Conservation (phyloP, 2,329 filamentous ascomycete species). For the Myriosclerotinia duriaeana region DNA sequence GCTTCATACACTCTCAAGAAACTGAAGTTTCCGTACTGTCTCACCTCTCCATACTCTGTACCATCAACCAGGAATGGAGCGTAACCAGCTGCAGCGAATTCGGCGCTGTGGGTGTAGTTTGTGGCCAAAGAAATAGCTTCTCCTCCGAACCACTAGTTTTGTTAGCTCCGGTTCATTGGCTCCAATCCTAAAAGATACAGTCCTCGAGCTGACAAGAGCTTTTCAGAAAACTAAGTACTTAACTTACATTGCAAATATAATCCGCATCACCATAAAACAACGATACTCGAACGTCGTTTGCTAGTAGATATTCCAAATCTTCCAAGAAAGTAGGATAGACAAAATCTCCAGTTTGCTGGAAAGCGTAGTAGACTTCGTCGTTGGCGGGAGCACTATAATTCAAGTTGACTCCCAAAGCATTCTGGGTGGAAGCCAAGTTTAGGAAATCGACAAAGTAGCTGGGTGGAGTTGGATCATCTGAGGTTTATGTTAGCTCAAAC, state of each 20-base stretch:
- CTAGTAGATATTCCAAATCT: conserved; percentile 48
- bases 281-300: conserved; percentile 51
- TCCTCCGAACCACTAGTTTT: conserved; percentile 50
- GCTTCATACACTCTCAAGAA: conserved; percentile 37
- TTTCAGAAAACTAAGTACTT: not conserved
- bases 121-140: conserved; percentile 56
- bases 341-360: conserved; percentile 55
- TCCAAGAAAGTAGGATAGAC: conserved; percentile 58
- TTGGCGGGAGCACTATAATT: conserved; percentile 32
- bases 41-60: conserved; percentile 55
- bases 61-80: conserved; percentile 55
- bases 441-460: conserved; percentile 47
- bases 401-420: conserved; percentile 26
- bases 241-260: conserved; percentile 33
- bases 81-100: conserved; percentile 57
- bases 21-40: conserved; percentile 55
- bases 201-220: not conserved
- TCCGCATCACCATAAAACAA: conserved; percentile 57
- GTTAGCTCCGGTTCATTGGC: conserved; percentile 11
- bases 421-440: conserved; percentile 22
- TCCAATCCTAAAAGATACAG: not conserved
- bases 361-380: conserved; percentile 46
- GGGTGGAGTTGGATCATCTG: conserved; percentile 52
- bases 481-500: not conserved
- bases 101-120: conserved; percentile 45